Evolutionary conservation across 2,329 filamentous ascomycete species (phyloP), one percentile per base, ranked within the genome.

Genomic region (Elsinoe fawcettii): DNA sequence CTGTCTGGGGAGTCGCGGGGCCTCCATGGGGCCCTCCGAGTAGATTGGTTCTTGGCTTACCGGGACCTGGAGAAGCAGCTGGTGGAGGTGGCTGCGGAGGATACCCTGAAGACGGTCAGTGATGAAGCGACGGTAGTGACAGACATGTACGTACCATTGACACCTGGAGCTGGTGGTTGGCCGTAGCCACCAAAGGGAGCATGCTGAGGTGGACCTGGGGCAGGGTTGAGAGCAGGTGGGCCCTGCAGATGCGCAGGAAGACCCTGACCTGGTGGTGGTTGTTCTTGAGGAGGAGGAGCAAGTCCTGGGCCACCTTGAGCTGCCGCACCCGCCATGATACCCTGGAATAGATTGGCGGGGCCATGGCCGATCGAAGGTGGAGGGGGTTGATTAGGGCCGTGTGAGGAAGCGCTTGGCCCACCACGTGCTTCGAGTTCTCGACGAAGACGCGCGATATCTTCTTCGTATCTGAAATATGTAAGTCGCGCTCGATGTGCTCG

Each of bases 1-100:
- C 90, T 73, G 96, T 90, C 74, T 96, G 90, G 60, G 92, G 91
- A 61, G 93, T 96, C 25, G 90, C 88, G 60, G 91, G 90, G 46
- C 86, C 82, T 44, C 64, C 60, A 55, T 66, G 57, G 60, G 78
- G 79, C 56, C 77, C 79, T 57, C 78, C 78, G 59, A 81, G 83
- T 57, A 60, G 49, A 43, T 59, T 62, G 27, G 85, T 82, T 22
- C 85, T 80, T 66, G 86, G 82, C 72, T 90, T 88, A 61, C 84
- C 85, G 16, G 88, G 88, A 4, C 91, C 92, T 22, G 92, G 92
- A 59, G 90, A 96, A 51, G 89, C 87, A 32, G 89, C 92, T 60
- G 86, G 86, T 71, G 85, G 88, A 49, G 90, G 90, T 51, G 88
- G 85, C 71, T 95, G 90, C 59, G 86, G 82, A 32, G 84, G 87